Base-by-base conservation (phyloP, 371 early-diverging fungal genomes). In the Rhizomucor miehei region DNA sequence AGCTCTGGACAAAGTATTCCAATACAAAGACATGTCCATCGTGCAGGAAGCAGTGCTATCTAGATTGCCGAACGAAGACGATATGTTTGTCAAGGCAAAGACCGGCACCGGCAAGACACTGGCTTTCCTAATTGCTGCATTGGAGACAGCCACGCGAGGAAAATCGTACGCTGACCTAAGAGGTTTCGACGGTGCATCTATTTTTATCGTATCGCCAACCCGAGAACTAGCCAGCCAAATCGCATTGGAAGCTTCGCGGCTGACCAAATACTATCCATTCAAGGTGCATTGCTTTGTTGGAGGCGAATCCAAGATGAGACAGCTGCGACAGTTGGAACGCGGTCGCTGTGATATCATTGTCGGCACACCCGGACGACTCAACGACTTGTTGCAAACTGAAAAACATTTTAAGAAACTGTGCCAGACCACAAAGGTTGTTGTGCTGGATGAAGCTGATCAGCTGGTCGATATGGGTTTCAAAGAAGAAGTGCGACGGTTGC, bases 361-460 rank as follows among this genome's bases (percentile, higher is more conserved):
- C 35, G 98, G 88, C 41, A 98, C 99, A 1, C 99, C 99, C 1
- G 99, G 98, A 12, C 87, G 99, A 44, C 62, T 99, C 24, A 67
- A 87, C 35, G 98, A 98, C 66, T 75, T 99, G 68, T 71, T 97
- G 34, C 62, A 81, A 12, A 83, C 82, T 51, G 83, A 82, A 13
- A 63, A 63, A 9, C 65, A 71, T 25, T 87, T 91, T 59, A 68
- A 71, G 4, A 59, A 75, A 11, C 75, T 81, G 70, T 70, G 88
- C 14, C 73, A 72, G 56, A 85, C 71, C 20, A 70, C 84, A 45
- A 81, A 88, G 67, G 72, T 84, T 25, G 66, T 99, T 49, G 88
- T 99, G 41, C 77, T 99, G 65, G 99, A 99, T 72, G 99, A 99
- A 77, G 98, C 99, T 12, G 99, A 99, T 73, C 87, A 93, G 67